Evolutionary conservation across 2,329 filamentous ascomycete species (phyloP).

Genomic region (Penicillium concentricum): DNA sequence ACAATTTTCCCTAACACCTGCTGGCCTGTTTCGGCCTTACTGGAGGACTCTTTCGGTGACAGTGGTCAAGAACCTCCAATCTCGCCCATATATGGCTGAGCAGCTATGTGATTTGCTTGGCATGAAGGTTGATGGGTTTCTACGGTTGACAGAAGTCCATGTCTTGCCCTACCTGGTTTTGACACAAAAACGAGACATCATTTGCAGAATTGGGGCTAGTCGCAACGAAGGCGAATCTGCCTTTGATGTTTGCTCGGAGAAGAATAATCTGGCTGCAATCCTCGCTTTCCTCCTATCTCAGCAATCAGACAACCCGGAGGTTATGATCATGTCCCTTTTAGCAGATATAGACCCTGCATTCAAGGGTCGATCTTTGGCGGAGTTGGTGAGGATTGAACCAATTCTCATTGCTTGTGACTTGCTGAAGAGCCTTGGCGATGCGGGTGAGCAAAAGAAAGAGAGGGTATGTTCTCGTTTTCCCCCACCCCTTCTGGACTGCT

Average conservation of each 20-base stretch:
- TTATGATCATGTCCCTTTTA: slow-evolving; percentile 67
- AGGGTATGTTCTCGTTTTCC: slow-evolving; percentile 51
- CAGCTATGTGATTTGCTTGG: slow-evolving; percentile 78
- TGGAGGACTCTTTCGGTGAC: slow-evolving; percentile 83
- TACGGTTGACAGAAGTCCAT: slow-evolving; percentile 73
- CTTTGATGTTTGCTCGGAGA: slow-evolving; percentile 62
- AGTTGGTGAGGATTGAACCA: slow-evolving; percentile 72
- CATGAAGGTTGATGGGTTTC: slow-evolving; percentile 70
- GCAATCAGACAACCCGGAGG: slow-evolving; percentile 63
- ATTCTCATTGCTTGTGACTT: slow-evolving; percentile 76
- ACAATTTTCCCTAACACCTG: slow-evolving; percentile 59
- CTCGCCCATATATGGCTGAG: slow-evolving; percentile 77
- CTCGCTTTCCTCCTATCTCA: slow-evolving; percentile 60
- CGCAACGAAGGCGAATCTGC: slow-evolving; percentile 51
- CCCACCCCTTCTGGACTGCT: slow-evolving; percentile 1
- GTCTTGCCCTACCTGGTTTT: slow-evolving; percentile 86
- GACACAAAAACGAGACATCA: slow-evolving; percentile 71
- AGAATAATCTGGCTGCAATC: slow-evolving; percentile 59
- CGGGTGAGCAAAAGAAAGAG: slow-evolving; percentile 51
- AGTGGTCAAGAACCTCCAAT: slow-evolving; percentile 76
- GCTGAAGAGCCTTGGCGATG: slow-evolving; percentile 74
- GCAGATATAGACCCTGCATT: slow-evolving; percentile 70
- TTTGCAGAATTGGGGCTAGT: slow-evolving; percentile 77
- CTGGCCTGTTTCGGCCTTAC: slow-evolving; percentile 76
- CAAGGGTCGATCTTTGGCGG: slow-evolving; percentile 62